These are phyloP conservation scores for Lanmaoa rubissima DNA, from an alignment of 768 basidiomycete genomes.

Conservation along the genomic window DNA sequence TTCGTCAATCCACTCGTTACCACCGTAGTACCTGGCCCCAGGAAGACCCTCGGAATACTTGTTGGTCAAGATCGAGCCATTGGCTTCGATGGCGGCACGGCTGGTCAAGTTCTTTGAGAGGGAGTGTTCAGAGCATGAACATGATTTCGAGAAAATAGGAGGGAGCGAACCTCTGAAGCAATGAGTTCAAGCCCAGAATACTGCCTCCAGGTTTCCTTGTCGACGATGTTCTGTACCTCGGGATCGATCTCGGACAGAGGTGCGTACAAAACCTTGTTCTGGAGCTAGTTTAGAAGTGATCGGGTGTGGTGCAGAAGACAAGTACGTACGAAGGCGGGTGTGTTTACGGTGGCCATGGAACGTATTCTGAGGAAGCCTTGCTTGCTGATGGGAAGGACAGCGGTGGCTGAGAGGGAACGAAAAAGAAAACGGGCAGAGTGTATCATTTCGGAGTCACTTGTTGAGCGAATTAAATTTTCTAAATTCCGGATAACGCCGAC, in stretches of 20 bases:
- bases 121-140: background rate
- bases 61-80: constrained; percentile 98
- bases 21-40: constrained; percentile 94
- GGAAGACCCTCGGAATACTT: constrained; percentile 99
- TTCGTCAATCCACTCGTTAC: constrained; percentile 97
- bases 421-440: constrained; percentile 27
- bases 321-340: constrained; percentile 58
- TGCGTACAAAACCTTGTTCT: constrained; percentile 93
- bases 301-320: background rate
- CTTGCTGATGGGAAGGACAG: constrained; percentile 24
- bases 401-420: constrained; percentile 24
- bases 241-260: constrained; percentile 91
- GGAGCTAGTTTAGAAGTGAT: constrained; percentile 1
- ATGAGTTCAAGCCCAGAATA: constrained; percentile 97
- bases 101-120: constrained; percentile 85
- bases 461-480: constrained; percentile 15
- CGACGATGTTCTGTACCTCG: constrained; percentile 94
- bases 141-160: background rate
- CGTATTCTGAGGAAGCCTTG: constrained; percentile 25
- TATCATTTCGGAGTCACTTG: constrained; percentile 28
- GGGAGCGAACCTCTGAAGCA: constrained; percentile 81
- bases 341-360: constrained; percentile 59
- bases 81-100: constrained; percentile 94
- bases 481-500: constrained; percentile 26
- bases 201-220: constrained; percentile 99